Base-by-base conservation (phyloP, 2,329 filamentous ascomycete genomes). In the Pyrenophora seminiperda region DNA sequence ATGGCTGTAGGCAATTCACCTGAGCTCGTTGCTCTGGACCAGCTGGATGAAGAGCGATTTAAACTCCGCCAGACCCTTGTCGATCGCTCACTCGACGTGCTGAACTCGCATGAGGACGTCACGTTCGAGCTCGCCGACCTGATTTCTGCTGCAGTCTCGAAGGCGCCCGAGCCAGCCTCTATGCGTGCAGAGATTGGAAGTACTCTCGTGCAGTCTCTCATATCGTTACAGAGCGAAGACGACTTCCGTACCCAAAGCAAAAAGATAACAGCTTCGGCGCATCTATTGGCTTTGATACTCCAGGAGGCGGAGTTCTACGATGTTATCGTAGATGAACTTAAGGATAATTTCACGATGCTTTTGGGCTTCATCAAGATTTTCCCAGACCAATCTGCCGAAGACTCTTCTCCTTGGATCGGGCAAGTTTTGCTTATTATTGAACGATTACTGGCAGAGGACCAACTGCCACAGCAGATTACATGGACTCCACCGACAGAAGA, bases 111-210 rank as follows among this genome's bases (percentile, higher is more conserved):
- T 62, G 87, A 92, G 11, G 86, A 90, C 60, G 86, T 93, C 9
- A 95, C 94, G 0, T 94, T 97, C 62, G 93, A 97, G 66, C 80
- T 99, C 38, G 85, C 91, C 0, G 92, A 97, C 63, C 79, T 99
- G 15, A 92, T 99, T 46, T 83, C 83, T 30, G 86, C 87, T 3
- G 87, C 91, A 18, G 83, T 84, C 7, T 76, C 79, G 22, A 87
- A 84, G 65, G 87, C 76, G 59, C 82, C 68, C 66, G 85, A 82
- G 69, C 83, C 73, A 58, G 81, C 72, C 61, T 81, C 72, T 65
- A 82, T 73, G 78, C 82, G 87, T 32, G 83, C 85, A 54, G 89
- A 94, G 47, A 88, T 96, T 59, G 91, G 90, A 13, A 84, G 87
- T 41, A 95, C 91, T 0, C 77, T 99, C 37, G 87, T 92, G 4